A percentile compares a stretch with the other conserved stretches of the same genome.
These are phyloP conservation scores for Talaromyces sp. DNA, from an alignment of 2,329 filamentous ascomycete species.

Conservation along the genomic window DNA sequence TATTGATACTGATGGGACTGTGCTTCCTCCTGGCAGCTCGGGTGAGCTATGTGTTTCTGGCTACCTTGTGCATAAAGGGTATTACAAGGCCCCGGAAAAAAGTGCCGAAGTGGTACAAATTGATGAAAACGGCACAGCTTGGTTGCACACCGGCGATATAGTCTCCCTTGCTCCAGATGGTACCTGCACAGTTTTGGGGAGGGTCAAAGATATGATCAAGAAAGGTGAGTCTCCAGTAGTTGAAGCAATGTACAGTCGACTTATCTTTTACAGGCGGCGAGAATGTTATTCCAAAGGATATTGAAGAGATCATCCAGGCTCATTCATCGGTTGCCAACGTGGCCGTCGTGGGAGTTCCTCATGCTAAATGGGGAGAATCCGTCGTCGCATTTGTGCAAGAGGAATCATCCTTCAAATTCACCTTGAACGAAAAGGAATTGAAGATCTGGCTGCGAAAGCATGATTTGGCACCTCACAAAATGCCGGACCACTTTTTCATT, in stretches of 20 bases:
- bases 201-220: slow-evolving; percentile 5
- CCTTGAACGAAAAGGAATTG: background rate
- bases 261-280: background rate
- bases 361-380: background rate
- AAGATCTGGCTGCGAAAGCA: background rate
- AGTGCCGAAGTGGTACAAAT: background rate
- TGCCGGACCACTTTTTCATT: background rate
- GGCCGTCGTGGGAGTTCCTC: background rate
- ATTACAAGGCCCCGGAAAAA: too few species aligned
- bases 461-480: background rate
- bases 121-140: too few species aligned
- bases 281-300: background rate
- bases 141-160: background rate
- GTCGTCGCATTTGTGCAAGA: background rate
- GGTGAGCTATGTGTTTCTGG: too few species aligned
- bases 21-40: too few species aligned
- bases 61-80: too few species aligned
- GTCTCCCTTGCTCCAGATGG: background rate
- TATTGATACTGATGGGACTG: too few species aligned
- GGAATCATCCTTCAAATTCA: background rate
- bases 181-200: background rate
- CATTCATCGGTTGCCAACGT: background rate
- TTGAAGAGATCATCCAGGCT: background rate
- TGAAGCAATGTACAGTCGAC: background rate
- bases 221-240: background rate